phyloP scores from a whole-genome alignment of 768 basidiomycete species.

The Imleria badia region DNA sequence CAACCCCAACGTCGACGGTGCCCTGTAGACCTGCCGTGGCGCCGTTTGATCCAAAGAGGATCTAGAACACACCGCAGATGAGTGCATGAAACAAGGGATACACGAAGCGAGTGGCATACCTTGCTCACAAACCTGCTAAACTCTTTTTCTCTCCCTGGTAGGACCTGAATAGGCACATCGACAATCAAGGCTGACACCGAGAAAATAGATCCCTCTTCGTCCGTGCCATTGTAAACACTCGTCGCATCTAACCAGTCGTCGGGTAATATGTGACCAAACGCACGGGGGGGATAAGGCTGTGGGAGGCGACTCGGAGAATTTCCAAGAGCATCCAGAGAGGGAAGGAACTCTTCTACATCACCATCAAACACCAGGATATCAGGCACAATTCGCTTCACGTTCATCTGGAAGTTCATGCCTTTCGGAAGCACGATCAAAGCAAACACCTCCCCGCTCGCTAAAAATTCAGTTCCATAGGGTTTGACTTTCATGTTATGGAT shows the following conservation, averaged over 20 bases:
- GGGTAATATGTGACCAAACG: slow-evolving; percentile 75
- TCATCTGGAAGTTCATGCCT: slow-evolving; percentile 64
- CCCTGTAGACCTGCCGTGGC: slow-evolving; percentile 71
- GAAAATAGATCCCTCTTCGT: slow-evolving; percentile 53
- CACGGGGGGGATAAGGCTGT: slow-evolving; percentile 64
- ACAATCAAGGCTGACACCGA: slow-evolving; percentile 62
- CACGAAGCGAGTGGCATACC: slow-evolving; percentile 38
- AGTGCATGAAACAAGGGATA: not conserved
- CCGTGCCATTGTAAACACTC: slow-evolving; percentile 43
- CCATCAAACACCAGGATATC: slow-evolving; percentile 82
- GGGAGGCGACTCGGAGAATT: slow-evolving; percentile 51
- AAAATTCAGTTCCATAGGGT: slow-evolving; percentile 44
- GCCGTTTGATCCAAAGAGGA: slow-evolving; percentile 65
- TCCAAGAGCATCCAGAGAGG: slow-evolving; percentile 11
- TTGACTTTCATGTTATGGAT: slow-evolving; percentile 75
- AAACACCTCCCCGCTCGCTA: slow-evolving; percentile 69
- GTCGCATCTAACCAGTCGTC: slow-evolving; percentile 60
- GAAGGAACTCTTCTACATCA: slow-evolving; percentile 42
- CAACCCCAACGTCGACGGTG: slow-evolving; percentile 56
- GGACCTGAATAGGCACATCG: slow-evolving; percentile 73
- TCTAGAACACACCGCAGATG: slow-evolving; percentile 36
- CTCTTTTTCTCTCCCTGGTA: slow-evolving; percentile 74
- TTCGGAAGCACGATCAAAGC: slow-evolving; percentile 66
- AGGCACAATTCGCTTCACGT: slow-evolving; percentile 65
- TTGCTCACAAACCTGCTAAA: slow-evolving; percentile 78